These are phyloP conservation scores for Lippia alba DNA, from an alignment of 305 asterid genomes.

Conservation along the genomic window DNA sequence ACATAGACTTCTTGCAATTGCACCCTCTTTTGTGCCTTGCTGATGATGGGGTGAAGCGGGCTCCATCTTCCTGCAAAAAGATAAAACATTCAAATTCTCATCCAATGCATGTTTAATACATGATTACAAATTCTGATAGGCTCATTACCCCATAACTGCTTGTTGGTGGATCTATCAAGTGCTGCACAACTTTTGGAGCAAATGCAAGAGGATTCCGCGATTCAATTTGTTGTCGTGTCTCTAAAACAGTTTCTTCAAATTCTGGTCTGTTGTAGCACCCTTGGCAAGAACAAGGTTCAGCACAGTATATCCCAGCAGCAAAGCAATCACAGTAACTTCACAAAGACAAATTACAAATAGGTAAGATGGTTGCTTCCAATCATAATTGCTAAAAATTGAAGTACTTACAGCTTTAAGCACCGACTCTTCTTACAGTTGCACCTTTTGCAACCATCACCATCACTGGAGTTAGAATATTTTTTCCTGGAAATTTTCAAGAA, in stretches of 20 bases:
- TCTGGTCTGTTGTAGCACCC: conserved; percentile 76
- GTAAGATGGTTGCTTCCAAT: conserved; percentile 25
- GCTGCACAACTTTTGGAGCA: conserved; percentile 64
- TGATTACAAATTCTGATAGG: conserved; percentile 28
- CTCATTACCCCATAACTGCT: conserved; percentile 49
- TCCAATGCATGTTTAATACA: conserved; percentile 14
- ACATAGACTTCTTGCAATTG: conserved; percentile 90
- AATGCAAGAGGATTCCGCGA: conserved; percentile 81
- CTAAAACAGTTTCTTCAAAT: conserved; percentile 66
- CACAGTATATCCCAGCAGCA: conserved; percentile 81
- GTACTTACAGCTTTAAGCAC: conserved; percentile 86
- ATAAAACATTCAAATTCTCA: conserved; percentile 23
- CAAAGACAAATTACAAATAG: conserved; percentile 33
- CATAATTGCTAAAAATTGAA: conserved; percentile 23
- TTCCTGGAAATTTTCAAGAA: conserved; percentile 51
- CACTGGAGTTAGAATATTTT: conserved; percentile 48
- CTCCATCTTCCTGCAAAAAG: conserved; percentile 57
- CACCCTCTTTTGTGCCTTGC: conserved; percentile 84
- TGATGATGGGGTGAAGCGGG: conserved; percentile 54
- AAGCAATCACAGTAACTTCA: conserved; percentile 90
- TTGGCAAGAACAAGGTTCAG: conserved; percentile 74
- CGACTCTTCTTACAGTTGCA: conserved; percentile 84
- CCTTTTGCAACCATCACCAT: conserved; percentile 62
- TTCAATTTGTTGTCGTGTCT: conserved; percentile 60
- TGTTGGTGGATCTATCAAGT: conserved; percentile 40